These are phyloP conservation scores for Rosa persica DNA, from an alignment of 306 rosid species.

Conservation along the genomic window DNA sequence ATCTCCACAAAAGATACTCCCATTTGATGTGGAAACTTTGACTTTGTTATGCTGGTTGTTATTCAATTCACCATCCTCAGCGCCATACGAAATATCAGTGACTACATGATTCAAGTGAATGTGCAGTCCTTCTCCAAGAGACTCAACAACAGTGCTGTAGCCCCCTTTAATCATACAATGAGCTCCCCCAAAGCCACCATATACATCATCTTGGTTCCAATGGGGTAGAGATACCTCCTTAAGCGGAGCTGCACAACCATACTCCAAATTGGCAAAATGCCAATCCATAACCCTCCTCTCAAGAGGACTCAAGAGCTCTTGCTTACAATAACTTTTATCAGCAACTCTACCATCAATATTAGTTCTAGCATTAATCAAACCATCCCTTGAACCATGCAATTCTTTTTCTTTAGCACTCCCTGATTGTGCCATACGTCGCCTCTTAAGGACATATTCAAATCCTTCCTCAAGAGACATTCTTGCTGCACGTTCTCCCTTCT, in stretches of 20 bases:
- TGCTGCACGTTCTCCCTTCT: slow-evolving; percentile 78
- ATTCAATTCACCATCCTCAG: slow-evolving; percentile 37
- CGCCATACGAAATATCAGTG: slow-evolving; percentile 69
- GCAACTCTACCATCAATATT: slow-evolving; percentile 24
- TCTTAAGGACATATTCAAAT: slow-evolving; percentile 84
- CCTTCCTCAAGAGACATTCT: slow-evolving; percentile 98
- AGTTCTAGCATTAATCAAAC: slow-evolving; percentile 31
- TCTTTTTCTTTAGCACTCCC: slow-evolving; percentile 47
- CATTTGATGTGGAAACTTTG: slow-evolving; percentile 78
- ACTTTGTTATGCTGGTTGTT: slow-evolving; percentile 46
- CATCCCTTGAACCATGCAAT: slow-evolving; percentile 33
- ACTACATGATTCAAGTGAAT: slow-evolving; percentile 76
- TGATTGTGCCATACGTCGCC: slow-evolving; percentile 57
- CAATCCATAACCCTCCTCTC: slow-evolving; percentile 99
- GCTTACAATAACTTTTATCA: slow-evolving; percentile 30
- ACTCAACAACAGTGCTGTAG: slow-evolving; percentile 82
- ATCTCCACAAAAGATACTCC: slow-evolving; percentile 70
- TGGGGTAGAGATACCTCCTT: slow-evolving; percentile 93
- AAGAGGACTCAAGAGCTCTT: slow-evolving; percentile 70
- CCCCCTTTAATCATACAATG: slow-evolving; percentile 99
- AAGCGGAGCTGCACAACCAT: slow-evolving; percentile 97
- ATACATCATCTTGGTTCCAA: slow-evolving; percentile 99
- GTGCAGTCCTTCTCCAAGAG: slow-evolving; percentile 81
- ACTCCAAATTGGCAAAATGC: slow-evolving; percentile 98
- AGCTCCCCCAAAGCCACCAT: slow-evolving; percentile 99